These are phyloP conservation scores for Plasmodium knowlesi DNA, from an alignment of 169 alveolate genomes.

Conservation along the genomic window DNA sequence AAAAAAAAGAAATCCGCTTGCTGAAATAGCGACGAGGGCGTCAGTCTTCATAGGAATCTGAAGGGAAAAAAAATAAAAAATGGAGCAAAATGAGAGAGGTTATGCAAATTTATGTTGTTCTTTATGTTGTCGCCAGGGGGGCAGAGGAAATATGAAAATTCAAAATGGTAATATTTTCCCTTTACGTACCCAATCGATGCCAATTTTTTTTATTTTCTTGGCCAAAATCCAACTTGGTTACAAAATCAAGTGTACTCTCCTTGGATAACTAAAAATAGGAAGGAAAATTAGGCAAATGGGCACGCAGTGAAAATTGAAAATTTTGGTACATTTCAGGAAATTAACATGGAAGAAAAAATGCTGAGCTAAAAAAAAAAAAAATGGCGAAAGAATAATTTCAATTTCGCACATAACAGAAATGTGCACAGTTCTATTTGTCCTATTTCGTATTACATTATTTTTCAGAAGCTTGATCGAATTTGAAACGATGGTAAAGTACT, in stretches of 20 bases:
- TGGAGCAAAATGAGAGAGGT: constrained; percentile 1
- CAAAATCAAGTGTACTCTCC: constrained; percentile 68
- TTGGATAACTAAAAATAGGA: constrained; percentile 49
- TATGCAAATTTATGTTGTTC: not conserved
- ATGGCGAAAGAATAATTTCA: not conserved
- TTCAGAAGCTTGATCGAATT: constrained; percentile 52
- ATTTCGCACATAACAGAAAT: not conserved
- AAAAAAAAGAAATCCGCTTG: not conserved
- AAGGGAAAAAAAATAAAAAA: not conserved
- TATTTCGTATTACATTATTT: constrained; percentile 40
- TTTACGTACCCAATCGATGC: constrained; percentile 39
- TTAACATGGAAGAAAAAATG: not conserved
- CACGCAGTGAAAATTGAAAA: not conserved
- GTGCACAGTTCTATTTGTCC: not conserved
- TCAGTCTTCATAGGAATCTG: constrained; percentile 42
- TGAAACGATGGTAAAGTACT: constrained; percentile 54
- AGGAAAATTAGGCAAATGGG: not conserved
- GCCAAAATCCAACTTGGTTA: constrained; percentile 51
- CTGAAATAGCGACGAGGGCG: not conserved
- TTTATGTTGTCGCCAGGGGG: not conserved
- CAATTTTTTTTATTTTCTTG: constrained; percentile 68
- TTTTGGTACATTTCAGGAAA: not conserved
- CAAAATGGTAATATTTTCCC: not conserved
- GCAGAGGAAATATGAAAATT: not conserved
- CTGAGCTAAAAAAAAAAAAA: not conserved